Evolutionary conservation across 208 protist genomes (phyloP).

Genomic region (Trypanosoma cruzi): DNA sequence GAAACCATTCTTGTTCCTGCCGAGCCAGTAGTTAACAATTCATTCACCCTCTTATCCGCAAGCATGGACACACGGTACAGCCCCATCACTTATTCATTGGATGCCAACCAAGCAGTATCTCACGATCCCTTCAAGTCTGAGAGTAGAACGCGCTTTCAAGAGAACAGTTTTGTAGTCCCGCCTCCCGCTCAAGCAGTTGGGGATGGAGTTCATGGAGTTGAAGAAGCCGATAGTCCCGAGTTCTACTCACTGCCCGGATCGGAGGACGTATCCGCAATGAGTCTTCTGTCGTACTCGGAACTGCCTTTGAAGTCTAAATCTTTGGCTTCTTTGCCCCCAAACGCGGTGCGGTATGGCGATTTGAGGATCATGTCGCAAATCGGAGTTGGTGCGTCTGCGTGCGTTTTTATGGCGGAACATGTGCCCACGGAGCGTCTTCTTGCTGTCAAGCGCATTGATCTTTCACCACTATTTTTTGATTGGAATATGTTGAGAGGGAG

Average conservation of each 20-base stretch:
- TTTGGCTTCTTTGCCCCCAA: constrained; percentile 25
- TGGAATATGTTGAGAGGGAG: constrained; percentile 25
- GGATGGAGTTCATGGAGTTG: background rate
- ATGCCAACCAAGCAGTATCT: constrained; percentile 28
- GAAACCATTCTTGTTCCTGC: background rate
- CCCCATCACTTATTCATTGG: constrained; percentile 87
- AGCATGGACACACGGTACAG: constrained; percentile 85
- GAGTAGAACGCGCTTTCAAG: constrained; percentile 9
- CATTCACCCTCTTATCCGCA: constrained; percentile 77
- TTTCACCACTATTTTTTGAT: constrained; percentile 57
- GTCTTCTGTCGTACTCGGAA: constrained; percentile 43
- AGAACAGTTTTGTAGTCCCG: background rate
- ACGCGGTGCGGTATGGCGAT: constrained; percentile 67
- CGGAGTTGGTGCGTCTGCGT: constrained; percentile 74
- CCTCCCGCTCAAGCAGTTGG: background rate
- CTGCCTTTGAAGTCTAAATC: constrained; percentile 13
- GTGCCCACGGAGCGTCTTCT: constrained; percentile 59
- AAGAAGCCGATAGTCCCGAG: background rate
- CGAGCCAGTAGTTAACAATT: constrained; percentile 32
- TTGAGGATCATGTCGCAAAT: constrained; percentile 41
- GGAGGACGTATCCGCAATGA: background rate
- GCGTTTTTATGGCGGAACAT: constrained; percentile 76
- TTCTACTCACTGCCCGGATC: background rate
- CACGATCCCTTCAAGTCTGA: background rate
- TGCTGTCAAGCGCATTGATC: constrained; percentile 84